Base-by-base conservation (phyloP, 768 basidiomycete genomes). In the Termitomyces sp. region DNA sequence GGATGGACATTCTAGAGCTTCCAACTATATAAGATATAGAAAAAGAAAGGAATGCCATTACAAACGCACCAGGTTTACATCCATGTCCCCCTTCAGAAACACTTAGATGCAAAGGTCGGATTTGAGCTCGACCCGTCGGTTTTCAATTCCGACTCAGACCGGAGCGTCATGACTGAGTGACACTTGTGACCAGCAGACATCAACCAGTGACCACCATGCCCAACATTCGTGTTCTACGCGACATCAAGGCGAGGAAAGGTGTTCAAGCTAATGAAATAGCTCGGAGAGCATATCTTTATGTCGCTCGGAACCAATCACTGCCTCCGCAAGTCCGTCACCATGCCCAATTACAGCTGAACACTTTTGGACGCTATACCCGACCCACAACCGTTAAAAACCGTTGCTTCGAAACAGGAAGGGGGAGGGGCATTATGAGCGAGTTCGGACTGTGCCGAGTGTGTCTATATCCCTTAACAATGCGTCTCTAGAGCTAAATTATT, bases 291-390 rank as follows among this genome's bases (percentile, higher is more conserved):
- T 95, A 96, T 70, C 84, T 98, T 48, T 93, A 85, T 71, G 89
- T 98, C 61, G 93, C 95, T 22, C 83, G 96, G 57, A 98, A 98
- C 72, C 85, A 90, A 67, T 82, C 87, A 2, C 73, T 98, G n/a
- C 86, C 93, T 15, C 77, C 91, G 2, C 86, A 90, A 66, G 81
- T 98, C 45, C 89, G 96, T 54, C 90, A 94, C 68, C 90, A 94
- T 61, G 96, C 96, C 15, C 94, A 97, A 69, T 74, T 98, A 58
- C 93, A 97, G 65, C 77, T 97, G 48, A 96, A 96, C 71, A 84
- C 86, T 5, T 91, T 97, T 63, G 85, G 82, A 47, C 80, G 82
- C 24, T 87, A 92, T 67, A 87, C 90, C 0, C 84, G 90, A 38
- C 88, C 91, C n/a, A 85, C 85, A 14, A 85, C 84, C 2, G 89